These are phyloP conservation scores for Hibiscus syriacus DNA, from an alignment of 345 rosid species.

Conservation along the genomic window DNA sequence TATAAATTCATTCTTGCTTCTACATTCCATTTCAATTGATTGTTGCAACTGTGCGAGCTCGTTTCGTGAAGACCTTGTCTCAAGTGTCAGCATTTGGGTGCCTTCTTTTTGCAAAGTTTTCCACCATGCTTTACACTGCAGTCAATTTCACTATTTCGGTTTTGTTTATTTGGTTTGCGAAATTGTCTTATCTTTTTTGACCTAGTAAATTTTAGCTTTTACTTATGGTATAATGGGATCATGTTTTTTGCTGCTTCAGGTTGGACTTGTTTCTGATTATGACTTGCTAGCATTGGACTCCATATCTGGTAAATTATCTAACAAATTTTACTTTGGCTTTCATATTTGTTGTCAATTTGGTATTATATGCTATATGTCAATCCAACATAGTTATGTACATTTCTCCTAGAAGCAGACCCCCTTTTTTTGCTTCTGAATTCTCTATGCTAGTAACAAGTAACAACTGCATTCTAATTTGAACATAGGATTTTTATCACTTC, in stretches of 20 bases:
- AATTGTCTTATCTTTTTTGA: conserved; percentile 1
- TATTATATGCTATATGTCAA: not conserved
- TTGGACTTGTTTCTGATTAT: conserved; percentile 94
- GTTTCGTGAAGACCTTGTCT: not conserved
- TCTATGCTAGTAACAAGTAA: not conserved
- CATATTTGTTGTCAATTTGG: not conserved
- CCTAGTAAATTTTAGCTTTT: not conserved
- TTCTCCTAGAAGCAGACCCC: conserved; percentile 4
- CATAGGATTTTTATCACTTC: not conserved
- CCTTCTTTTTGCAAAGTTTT: not conserved
- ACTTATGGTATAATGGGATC: conserved; percentile 7
- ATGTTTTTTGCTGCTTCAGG: conserved; percentile 41
- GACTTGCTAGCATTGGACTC: conserved; percentile 93
- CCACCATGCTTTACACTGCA: not conserved
- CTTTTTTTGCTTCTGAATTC: conserved; percentile 6
- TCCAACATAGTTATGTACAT: not conserved
- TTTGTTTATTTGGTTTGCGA: not conserved
- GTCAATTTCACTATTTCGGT: conserved; percentile 1
- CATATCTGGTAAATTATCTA: conserved; percentile 52
- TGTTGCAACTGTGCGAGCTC: not conserved
- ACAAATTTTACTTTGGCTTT: not conserved
- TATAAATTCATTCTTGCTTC: not conserved
- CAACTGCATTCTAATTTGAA: not conserved
- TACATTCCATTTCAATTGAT: not conserved
- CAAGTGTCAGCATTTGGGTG: not conserved